A percentile compares a stretch with the other conserved stretches of the same genome.
These are phyloP conservation scores for Calocera cornea DNA, from an alignment of 768 basidiomycete species.

Conservation along the genomic window DNA sequence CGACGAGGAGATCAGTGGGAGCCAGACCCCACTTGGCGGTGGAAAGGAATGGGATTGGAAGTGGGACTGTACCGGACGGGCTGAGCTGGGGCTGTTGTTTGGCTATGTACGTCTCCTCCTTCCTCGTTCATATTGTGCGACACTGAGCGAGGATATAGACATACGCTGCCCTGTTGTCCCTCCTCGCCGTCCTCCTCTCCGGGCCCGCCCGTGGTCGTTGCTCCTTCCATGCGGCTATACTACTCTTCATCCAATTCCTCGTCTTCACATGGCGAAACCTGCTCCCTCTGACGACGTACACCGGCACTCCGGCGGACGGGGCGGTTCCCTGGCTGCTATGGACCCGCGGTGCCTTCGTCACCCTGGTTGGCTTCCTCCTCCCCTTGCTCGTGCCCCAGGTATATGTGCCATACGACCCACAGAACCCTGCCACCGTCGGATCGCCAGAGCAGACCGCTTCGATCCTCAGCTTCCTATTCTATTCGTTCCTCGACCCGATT, in stretches of 20 bases:
- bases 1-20: background rate
- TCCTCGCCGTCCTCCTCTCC: background rate
- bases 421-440: background rate
- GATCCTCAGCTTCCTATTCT: slow-evolving; percentile 9
- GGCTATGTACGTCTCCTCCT: background rate
- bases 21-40: background rate
- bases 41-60: background rate
- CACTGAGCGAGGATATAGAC: background rate
- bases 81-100: background rate
- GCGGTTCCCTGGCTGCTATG: background rate
- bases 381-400: background rate
- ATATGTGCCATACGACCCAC: slow-evolving; percentile 5
- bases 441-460: slow-evolving; percentile 6
- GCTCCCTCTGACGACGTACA: background rate
- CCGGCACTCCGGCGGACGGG: background rate
- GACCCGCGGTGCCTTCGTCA: background rate
- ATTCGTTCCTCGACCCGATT: slow-evolving; percentile 14
- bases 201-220: background rate
- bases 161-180: background rate
- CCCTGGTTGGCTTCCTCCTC: background rate
- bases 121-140: background rate
- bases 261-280: background rate
- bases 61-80: background rate
- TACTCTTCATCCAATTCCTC: background rate
- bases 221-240: background rate